These are phyloP conservation scores for Phoma sp. DNA, from an alignment of 2,329 filamentous ascomycete genomes.

Conservation along the genomic window DNA sequence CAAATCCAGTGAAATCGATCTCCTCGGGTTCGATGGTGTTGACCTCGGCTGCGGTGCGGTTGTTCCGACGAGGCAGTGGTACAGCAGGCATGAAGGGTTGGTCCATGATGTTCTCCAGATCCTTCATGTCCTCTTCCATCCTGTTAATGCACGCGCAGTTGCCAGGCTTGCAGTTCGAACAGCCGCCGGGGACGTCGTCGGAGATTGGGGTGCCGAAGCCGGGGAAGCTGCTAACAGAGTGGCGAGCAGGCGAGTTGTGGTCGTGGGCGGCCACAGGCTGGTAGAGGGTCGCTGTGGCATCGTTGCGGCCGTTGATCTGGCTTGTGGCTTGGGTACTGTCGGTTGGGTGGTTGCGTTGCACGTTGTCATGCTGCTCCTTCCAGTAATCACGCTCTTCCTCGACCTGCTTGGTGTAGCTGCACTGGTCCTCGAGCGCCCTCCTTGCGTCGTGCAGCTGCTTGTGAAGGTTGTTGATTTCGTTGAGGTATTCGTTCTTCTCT, in stretches of 20 bases:
- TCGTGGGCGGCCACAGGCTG: slow-evolving; percentile 5
- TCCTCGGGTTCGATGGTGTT: slow-evolving; percentile 30
- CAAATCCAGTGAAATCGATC: slow-evolving; percentile 45
- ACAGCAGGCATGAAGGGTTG: slow-evolving; percentile 33
- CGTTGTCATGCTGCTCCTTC: slow-evolving; percentile 18
- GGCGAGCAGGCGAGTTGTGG: slow-evolving; percentile 7
- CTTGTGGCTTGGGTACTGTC: slow-evolving; percentile 6
- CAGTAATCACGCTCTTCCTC: slow-evolving; percentile 25
- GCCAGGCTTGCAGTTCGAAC: slow-evolving; percentile 40
- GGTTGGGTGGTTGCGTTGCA: slow-evolving; percentile 12
- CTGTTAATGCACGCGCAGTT: slow-evolving; percentile 45
- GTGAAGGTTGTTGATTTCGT: slow-evolving; percentile 14
- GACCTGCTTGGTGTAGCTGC: slow-evolving; percentile 5
- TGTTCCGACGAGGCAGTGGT: slow-evolving; percentile 20
- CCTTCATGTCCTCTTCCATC: slow-evolving; percentile 30
- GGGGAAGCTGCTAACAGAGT: slow-evolving; percentile 22
- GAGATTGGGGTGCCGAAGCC: slow-evolving; percentile 25
- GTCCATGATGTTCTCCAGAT: slow-evolving; percentile 18
- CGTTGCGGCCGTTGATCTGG: slow-evolving; percentile 17
- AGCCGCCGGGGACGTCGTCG: slow-evolving; percentile 26
- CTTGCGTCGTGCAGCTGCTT: slow-evolving; percentile 14
- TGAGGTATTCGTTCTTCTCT: slow-evolving; percentile 21
- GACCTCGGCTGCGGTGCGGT: slow-evolving; percentile 6
- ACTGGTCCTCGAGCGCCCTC: slow-evolving; percentile 7
- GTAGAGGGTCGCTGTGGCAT: slow-evolving; percentile 13